These are phyloP conservation scores for Penicillium manginii DNA, from an alignment of 495 filamentous ascomycete species.

Conservation along the genomic window DNA sequence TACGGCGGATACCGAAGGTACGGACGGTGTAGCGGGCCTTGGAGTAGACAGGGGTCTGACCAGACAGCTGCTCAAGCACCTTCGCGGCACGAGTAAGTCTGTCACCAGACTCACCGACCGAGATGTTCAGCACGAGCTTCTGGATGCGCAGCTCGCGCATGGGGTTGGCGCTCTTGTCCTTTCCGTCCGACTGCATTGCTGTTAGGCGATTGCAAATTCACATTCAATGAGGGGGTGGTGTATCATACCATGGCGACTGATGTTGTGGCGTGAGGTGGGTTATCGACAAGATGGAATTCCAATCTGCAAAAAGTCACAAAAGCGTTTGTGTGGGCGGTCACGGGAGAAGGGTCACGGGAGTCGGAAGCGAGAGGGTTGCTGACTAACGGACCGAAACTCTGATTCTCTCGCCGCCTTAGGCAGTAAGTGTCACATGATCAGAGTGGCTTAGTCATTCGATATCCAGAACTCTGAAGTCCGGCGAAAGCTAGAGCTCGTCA, in stretches of 20 bases:
- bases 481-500: slow-evolving; percentile 28
- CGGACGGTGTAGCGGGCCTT: slow-evolving; percentile 99
- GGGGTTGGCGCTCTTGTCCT: slow-evolving; percentile 89
- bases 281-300: slow-evolving; percentile 46
- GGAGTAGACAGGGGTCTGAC: slow-evolving; percentile 99
- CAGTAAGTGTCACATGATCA: not conserved
- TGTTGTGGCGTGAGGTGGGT: slow-evolving; percentile 48
- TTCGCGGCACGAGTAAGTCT: slow-evolving; percentile 99
- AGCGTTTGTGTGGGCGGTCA: slow-evolving; percentile 48
- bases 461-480: slow-evolving; percentile 27
- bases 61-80: slow-evolving; percentile 98
- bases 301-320: slow-evolving; percentile 44
- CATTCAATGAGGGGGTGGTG: slow-evolving; percentile 12
- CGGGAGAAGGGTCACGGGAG: too few relatives aligned
- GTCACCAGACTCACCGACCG: slow-evolving; percentile 99
- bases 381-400: not conserved
- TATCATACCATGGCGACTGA: slow-evolving; percentile 55
- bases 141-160: slow-evolving; percentile 99
- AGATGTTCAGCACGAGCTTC: slow-evolving; percentile 99
- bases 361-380: slow-evolving; percentile 47
- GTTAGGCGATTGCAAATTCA: slow-evolving; percentile 25
- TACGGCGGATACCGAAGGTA: slow-evolving; percentile 99
- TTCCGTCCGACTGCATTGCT: slow-evolving; percentile 58
- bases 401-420: not conserved
- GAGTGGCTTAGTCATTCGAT: slow-evolving; percentile 20